Base-by-base conservation (phyloP, 306 rosid genomes). In the Cucurbita argyrosperma region DNA sequence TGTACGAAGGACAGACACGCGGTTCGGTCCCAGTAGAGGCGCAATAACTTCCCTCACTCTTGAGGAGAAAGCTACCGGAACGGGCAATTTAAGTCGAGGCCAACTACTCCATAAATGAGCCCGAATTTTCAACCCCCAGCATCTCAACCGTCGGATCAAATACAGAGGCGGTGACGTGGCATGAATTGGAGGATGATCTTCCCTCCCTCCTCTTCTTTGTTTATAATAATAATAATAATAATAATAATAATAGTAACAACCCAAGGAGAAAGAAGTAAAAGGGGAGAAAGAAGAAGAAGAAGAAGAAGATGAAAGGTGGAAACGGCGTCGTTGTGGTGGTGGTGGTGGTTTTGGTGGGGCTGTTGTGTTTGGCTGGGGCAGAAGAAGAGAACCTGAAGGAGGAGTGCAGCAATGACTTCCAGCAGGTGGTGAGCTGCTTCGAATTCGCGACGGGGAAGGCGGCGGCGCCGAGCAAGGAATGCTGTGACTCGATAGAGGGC, bases 391-490 rank as follows among this genome's bases (percentile, higher is more conserved):
- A 68, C 3, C 5, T 76, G 68, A 74, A 76, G 21, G 57, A 11
- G 0, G 83, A 87, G 81, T 95, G 99, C 16, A 58, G 26, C 3
- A 10, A 35, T 11, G 80, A 79, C 26, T 52, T 91, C 0, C 35
- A 57, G 65, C 85, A 87, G 75, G 87, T 95, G 76, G 69, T 64
- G 13, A 82, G 81, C 0, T 95, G 99, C 56, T 10, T 95, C 73
- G 59, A 0, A 3, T 95, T 63, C 11, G 97, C 83, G 23, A 77
- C 87, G 16, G 99, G 96, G 37, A 79, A 76, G 51, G 90, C 79
- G 46, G 49, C 18, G 1, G 50, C 45, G 16, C 99, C 99, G 37
- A 55, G 79, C 2, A 83, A 87, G 81, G 88, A 83, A 0, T 95
- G 99, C 11, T 95, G 99, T 42, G 81, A 75, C 0, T 78, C 90